These are phyloP conservation scores for Diutina pseudorugosa DNA, from an alignment of 1,139 yeast genomes.

Conservation along the genomic window DNA sequence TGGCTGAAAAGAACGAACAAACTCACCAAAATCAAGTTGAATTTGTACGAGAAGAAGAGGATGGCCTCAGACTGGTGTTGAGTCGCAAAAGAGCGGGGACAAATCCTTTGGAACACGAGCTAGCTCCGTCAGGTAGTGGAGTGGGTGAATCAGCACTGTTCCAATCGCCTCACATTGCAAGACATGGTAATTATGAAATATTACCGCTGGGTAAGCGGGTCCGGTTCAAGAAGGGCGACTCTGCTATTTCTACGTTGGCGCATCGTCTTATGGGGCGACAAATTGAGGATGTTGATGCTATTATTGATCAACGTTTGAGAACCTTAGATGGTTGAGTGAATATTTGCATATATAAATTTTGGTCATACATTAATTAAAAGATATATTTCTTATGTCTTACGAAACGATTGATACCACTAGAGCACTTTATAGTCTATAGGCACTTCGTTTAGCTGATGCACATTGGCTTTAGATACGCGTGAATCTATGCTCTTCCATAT, in stretches of 20 bases:
- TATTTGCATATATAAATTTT: not conserved
- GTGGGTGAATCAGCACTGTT: constrained; percentile 11
- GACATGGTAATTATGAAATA: constrained; percentile 36
- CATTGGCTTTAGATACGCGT: not conserved
- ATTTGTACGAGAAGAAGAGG: constrained; percentile 5
- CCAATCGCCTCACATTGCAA: constrained; percentile 8
- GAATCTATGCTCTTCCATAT: not conserved
- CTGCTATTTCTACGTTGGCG: constrained; percentile 15
- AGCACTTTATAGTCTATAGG: no score
- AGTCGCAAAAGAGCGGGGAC: constrained; percentile 42
- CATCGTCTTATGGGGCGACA: constrained; percentile 18
- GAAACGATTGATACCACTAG: no score
- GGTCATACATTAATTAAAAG: no score
- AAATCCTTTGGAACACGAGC: constrained; percentile 28
- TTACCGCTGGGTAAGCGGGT: constrained; percentile 62
- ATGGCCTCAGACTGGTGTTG: constrained; percentile 11
- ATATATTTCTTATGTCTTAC: no score
- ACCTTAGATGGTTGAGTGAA: not conserved
- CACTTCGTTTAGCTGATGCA: no score
- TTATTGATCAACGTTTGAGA: constrained; percentile 40
- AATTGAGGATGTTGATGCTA: constrained; percentile 47
- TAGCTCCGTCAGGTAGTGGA: constrained; percentile 41
- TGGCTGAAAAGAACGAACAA: constrained; percentile 8
- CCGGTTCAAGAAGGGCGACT: constrained; percentile 21
- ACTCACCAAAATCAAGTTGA: constrained; percentile 4